These are phyloP conservation scores for Gillenia trifoliata DNA, from an alignment of 306 rosid genomes.

Conservation along the genomic window DNA sequence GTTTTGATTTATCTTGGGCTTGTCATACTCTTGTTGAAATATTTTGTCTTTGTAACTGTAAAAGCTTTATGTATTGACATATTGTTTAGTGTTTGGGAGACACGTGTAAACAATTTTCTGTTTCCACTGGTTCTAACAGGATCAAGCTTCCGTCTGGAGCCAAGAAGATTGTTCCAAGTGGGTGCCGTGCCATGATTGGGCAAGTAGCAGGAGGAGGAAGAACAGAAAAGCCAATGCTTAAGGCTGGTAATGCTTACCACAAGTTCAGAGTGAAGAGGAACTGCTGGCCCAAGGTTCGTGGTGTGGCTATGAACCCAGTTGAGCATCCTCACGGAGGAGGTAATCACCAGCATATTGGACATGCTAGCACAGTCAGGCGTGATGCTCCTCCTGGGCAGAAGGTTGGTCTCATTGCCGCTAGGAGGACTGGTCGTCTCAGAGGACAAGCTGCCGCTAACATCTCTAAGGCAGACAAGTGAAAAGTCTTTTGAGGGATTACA, in stretches of 20 bases:
- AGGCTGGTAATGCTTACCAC: constrained; percentile 22
- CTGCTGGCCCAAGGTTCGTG: constrained; percentile 26
- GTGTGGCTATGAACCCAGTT: constrained; percentile 22
- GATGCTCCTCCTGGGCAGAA: constrained; percentile 23
- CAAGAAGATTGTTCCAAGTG: constrained; percentile 20
- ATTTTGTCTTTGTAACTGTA: neutral
- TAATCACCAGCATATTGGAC: constrained; percentile 25
- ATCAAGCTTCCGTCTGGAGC: constrained; percentile 20
- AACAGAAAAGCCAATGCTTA: constrained; percentile 21
- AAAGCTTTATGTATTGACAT: neutral
- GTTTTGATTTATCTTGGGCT: neutral
- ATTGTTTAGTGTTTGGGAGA: neutral
- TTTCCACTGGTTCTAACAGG: neutral
- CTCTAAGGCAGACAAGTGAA: constrained; percentile 1
- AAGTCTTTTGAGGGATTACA: neutral
- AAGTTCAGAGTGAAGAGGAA: constrained; percentile 22
- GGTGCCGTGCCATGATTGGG: constrained; percentile 19
- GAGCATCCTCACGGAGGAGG: constrained; percentile 25
- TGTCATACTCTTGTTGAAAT: no score
- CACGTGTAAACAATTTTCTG: neutral
- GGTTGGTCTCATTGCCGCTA: constrained; percentile 22
- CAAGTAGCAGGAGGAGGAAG: constrained; percentile 18
- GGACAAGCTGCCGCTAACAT: constrained; percentile 11
- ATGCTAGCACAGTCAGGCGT: constrained; percentile 22
- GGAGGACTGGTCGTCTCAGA: constrained; percentile 20